Conservation (phyloP, 1,284 basidiomycete genomes). For the Puccinia triticina region DNA sequence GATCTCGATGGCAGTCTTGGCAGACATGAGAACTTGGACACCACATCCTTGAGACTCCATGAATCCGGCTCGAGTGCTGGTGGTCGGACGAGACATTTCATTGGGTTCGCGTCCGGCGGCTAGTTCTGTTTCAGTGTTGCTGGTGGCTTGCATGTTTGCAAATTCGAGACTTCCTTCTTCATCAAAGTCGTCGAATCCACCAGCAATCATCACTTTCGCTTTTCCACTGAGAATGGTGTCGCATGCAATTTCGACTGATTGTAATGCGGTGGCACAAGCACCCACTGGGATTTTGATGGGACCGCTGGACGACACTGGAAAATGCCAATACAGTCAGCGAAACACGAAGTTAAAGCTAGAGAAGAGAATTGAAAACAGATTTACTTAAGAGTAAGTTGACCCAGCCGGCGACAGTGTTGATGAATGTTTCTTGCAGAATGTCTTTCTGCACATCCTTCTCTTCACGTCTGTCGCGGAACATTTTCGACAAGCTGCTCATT, state of each 20-base stretch:
- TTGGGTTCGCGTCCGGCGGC: slow-evolving; percentile 98
- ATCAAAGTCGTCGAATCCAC: slow-evolving; percentile 95
- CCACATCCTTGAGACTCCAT: slow-evolving; percentile 96
- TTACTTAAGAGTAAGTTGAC: slow-evolving; percentile 78
- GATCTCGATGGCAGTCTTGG: slow-evolving; percentile 90
- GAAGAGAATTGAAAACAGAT: not conserved
- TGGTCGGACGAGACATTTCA: slow-evolving; percentile 97
- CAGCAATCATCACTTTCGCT: slow-evolving; percentile 98
- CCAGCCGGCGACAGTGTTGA: slow-evolving; percentile 98
- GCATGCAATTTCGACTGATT: slow-evolving; percentile 96
- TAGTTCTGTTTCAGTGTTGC: slow-evolving; percentile 92
- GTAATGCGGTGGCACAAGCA: slow-evolving; percentile 95
- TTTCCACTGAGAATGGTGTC: slow-evolving; percentile 92
- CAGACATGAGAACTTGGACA: slow-evolving; percentile 94
- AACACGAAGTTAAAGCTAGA: slow-evolving; percentile 21
- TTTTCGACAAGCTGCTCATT: slow-evolving; percentile 65
- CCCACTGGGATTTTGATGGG: slow-evolving; percentile 99
- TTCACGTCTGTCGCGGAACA: slow-evolving; percentile 98
- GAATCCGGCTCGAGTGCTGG: slow-evolving; percentile 85
- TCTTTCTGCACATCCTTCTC: slow-evolving; percentile 98
- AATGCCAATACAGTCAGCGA: slow-evolving; percentile 58
- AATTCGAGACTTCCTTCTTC: slow-evolving; percentile 67
- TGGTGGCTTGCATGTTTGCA: slow-evolving; percentile 99
- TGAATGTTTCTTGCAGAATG: slow-evolving; percentile 96
- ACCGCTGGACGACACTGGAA: slow-evolving; percentile 78